These are phyloP conservation scores for Moelleriella libera DNA, from an alignment of 2,329 filamentous ascomycete genomes.

Conservation along the genomic window DNA sequence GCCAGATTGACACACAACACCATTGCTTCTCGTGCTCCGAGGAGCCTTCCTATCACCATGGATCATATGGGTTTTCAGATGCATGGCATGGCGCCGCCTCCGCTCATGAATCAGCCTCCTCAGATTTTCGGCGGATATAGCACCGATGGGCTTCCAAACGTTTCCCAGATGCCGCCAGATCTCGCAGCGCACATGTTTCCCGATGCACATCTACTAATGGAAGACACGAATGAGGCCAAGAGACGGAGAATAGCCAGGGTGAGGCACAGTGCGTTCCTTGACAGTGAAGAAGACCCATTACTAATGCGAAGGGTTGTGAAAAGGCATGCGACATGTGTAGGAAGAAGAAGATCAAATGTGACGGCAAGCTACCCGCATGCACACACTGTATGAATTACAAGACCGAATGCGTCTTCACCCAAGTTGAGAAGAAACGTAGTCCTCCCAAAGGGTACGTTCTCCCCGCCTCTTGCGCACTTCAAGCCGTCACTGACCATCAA, in stretches of 20 bases:
- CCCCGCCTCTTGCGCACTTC: neutral
- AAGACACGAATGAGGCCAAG: constrained; percentile 70
- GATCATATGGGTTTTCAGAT: constrained; percentile 45
- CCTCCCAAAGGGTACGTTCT: constrained; percentile 74
- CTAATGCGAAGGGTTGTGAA: constrained; percentile 3
- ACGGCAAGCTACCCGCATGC: constrained; percentile 88
- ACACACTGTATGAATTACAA: constrained; percentile 97
- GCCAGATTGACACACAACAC: neutral
- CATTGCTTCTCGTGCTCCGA: neutral
- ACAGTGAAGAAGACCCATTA: neutral
- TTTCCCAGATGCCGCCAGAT: constrained; percentile 40
- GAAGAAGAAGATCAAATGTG: constrained; percentile 96
- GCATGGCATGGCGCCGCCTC: constrained; percentile 37
- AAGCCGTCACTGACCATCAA: neutral
- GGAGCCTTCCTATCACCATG: constrained; percentile 8
- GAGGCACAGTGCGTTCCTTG: constrained; percentile 17
- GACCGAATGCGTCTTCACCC: constrained; percentile 92
- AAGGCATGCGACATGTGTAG: constrained; percentile 93
- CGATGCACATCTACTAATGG: constrained; percentile 40
- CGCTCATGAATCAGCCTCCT: constrained; percentile 51
- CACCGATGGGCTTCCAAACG: constrained; percentile 40
- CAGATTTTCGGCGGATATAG: constrained; percentile 55
- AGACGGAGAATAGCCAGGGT: constrained; percentile 78
- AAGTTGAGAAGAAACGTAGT: constrained; percentile 96
- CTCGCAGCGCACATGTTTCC: constrained; percentile 46